A percentile compares a stretch with the other conserved stretches of the same genome.
Evolutionary conservation across 768 basidiomycete genomes (phyloP).

Genomic region (Rhodotorula graminis): DNA sequence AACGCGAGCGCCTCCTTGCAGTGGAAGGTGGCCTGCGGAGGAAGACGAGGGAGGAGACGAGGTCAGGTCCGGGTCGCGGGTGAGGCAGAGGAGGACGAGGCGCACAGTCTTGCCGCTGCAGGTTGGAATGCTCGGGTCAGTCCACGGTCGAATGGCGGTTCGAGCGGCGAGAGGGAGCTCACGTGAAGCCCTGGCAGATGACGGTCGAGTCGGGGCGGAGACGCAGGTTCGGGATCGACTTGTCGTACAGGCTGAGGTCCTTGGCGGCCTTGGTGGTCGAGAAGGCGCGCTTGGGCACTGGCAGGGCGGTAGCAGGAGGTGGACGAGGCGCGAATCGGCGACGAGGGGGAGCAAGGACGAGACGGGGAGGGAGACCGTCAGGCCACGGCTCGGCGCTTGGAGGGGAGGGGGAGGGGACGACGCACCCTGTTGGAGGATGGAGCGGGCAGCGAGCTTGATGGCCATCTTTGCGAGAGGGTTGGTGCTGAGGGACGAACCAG

Average conservation of each 20-base stretch:
- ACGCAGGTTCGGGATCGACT: conserved; percentile 83
- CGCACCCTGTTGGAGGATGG: conserved; percentile 16
- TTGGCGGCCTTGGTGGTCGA: conserved; percentile 1
- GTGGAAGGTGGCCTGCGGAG: conserved; percentile 89
- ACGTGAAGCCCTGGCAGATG: conserved; percentile 61
- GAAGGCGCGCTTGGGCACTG: conserved; percentile 19
- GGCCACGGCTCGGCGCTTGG: too few species aligned
- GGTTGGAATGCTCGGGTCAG: not conserved
- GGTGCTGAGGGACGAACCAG: not conserved
- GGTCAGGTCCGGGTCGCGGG: not conserved
- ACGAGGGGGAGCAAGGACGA: not conserved
- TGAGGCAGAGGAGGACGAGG: not conserved
- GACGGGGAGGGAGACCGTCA: not conserved
- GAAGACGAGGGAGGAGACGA: conserved; percentile 49
- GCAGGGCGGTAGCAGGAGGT: too few species aligned
- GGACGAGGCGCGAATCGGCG: not conserved
- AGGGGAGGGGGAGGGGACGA: too few species aligned
- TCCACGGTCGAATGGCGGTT: not conserved
- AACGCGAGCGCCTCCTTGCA: conserved; percentile 85
- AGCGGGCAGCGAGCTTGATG: conserved; percentile 24
- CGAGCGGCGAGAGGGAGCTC: not conserved
- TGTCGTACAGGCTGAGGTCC: conserved; percentile 57
- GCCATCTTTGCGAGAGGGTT: conserved; percentile 10
- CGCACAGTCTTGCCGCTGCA: conserved; percentile 36
- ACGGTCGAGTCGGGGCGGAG: conserved; percentile 95